Base-by-base conservation (phyloP, 2,329 filamentous ascomycete genomes). In the Mollisiaceae sp. region DNA sequence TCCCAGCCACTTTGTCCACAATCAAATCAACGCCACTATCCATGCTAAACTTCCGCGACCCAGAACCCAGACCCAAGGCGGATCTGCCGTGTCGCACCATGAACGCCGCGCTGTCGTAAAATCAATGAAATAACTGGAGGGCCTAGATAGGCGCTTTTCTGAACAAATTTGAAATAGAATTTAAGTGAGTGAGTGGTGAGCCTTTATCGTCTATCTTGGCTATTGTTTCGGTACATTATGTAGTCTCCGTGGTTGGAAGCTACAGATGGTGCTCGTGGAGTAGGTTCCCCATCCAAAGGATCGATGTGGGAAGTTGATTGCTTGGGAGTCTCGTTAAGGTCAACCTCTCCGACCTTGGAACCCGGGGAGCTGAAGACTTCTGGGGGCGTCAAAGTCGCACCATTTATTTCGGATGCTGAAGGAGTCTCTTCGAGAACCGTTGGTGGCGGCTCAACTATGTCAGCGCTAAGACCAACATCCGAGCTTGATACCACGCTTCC, bases 401-500 rank as follows among this genome's bases (percentile, higher is more conserved):
- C 71, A 1, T 63, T 67, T 20, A 72, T 74, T 43, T 72, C 66
- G 43, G 70, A 71, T 9, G 72, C 71, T 24, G 65, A 39, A 38
- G 69, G 67, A 15, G 67, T 32, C 61, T 75, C 74, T 62, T 75
- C 73, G 1, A 38, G 60, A 5, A 74, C 71, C 2, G 74, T 75
- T 45, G 72, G 72, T 15, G 73, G 73, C 27, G 66, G 71, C 20
- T 72, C 70, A 41, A 75, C 64, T 5, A 59, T 63, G 38, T 75
- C 74, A 22, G 68, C 61, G 41, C 60, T 62, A 2, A 64, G n/a
- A n/a, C 66, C 67, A 6, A 72, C 55, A 59, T 76, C 74, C 27
- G 73, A 74, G 8, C 65, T 70, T 15, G 74, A 76, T 6, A 77
- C 73, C 41, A 92, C 86, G 74, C 94, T 97, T 58, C 96, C 94